phyloP scores from a whole-genome alignment of 495 filamentous ascomycete species.

The Stereocaulon alpinum region DNA sequence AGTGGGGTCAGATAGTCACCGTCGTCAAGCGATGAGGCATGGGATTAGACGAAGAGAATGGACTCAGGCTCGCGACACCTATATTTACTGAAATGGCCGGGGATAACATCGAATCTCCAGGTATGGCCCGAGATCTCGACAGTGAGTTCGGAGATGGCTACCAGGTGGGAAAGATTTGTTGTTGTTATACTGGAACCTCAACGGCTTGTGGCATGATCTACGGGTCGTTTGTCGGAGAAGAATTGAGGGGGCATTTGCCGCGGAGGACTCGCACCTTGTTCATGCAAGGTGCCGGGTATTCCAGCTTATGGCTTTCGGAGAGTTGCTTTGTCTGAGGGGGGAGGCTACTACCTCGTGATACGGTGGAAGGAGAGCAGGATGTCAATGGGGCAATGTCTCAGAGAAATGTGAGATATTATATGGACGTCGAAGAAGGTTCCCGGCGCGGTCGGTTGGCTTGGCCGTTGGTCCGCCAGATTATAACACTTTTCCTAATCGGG shows the following conservation, averaged over 20 bases:
- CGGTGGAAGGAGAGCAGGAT: neutral
- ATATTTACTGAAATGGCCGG: neutral
- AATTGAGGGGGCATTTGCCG: neutral
- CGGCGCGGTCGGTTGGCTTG: conserved; percentile 3
- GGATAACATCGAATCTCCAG: neutral
- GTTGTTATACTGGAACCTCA: conserved; percentile 2
- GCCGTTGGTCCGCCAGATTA: neutral
- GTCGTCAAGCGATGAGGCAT: neutral
- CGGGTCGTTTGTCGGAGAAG: neutral
- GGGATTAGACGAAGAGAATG: neutral
- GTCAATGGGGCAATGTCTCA: neutral
- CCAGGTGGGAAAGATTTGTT: neutral
- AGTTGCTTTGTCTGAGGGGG: neutral
- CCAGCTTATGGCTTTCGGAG: neutral
- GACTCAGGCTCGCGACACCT: neutral
- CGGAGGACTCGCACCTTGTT: neutral
- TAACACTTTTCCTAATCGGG: neutral
- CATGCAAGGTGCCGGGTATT: neutral
- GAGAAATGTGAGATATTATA: neutral
- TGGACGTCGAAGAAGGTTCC: conserved; percentile 2
- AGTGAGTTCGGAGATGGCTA: neutral
- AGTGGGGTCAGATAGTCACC: neutral
- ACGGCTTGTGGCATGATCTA: conserved; percentile 8
- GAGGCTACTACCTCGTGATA: neutral
- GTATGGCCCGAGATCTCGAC: neutral